phyloP scores from a whole-genome alignment of 2,329 filamentous ascomycete genomes.

The Hymenoscyphus fructigenus region DNA sequence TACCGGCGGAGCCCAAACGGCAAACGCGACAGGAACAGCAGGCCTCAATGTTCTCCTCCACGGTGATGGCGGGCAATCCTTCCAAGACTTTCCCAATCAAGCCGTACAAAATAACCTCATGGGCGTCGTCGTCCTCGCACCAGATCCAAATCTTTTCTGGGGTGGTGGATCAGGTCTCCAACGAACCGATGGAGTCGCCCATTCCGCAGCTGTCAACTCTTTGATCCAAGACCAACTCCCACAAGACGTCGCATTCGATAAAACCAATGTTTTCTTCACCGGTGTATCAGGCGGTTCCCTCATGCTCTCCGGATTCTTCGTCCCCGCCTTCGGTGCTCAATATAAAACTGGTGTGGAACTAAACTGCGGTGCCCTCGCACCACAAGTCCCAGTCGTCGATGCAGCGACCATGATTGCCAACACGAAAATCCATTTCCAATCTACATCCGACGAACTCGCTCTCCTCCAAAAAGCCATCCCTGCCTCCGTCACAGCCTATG shows the following conservation, averaged over 20 bases:
- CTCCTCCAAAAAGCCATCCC: slow-evolving; percentile 52
- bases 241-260: slow-evolving; percentile 53
- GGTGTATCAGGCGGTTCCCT: slow-evolving; percentile 56
- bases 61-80: slow-evolving; percentile 57
- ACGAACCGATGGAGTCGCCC: slow-evolving; percentile 54
- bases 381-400: slow-evolving; percentile 51
- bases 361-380: slow-evolving; percentile 54
- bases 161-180: slow-evolving; percentile 52
- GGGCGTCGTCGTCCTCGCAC: slow-evolving; percentile 69
- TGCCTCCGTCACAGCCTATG: slow-evolving; percentile 49
- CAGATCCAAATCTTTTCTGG: slow-evolving; percentile 57
- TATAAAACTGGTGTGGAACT: slow-evolving; percentile 49
- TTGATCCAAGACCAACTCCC: slow-evolving; percentile 51
- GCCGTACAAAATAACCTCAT: slow-evolving; percentile 72
- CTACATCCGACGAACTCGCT: slow-evolving; percentile 50
- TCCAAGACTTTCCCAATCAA: slow-evolving; percentile 82
- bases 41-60: slow-evolving; percentile 59
- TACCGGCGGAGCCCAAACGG: slow-evolving; percentile 41
- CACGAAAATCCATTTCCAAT: slow-evolving; percentile 57
- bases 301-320: slow-evolving; percentile 55
- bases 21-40: slow-evolving; percentile 38
- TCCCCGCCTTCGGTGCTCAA: slow-evolving; percentile 46
- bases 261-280: slow-evolving; percentile 54
- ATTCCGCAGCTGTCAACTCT: slow-evolving; percentile 55
- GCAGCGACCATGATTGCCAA: slow-evolving; percentile 43